phyloP scores from a whole-genome alignment of 164 flowering plant genomes.

The Nelumbo lutea region DNA sequence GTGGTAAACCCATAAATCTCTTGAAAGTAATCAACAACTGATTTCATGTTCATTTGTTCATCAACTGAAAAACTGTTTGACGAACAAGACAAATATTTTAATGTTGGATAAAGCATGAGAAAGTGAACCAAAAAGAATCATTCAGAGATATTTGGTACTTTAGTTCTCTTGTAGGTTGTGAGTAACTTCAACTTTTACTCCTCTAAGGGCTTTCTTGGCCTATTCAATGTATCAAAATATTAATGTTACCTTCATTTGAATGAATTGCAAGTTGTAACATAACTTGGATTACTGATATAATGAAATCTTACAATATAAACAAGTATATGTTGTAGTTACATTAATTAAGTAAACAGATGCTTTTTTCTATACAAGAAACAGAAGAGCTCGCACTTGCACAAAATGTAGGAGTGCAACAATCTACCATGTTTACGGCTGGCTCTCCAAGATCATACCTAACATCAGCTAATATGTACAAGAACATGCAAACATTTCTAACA shows the following conservation, averaged over 20 bases:
- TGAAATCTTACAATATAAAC: background rate
- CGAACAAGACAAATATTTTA: background rate
- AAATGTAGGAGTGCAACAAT: too few species aligned
- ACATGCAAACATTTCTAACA: too few species aligned
- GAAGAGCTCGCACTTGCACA: too few species aligned
- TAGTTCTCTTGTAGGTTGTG: slow-evolving; percentile 68
- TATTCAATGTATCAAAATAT: slow-evolving; percentile 9
- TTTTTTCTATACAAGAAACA: too few species aligned
- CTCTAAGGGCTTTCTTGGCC: slow-evolving; percentile 67
- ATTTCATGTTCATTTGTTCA: slow-evolving; percentile 57
- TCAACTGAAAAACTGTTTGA: slow-evolving; percentile 57
- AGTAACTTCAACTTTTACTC: slow-evolving; percentile 69
- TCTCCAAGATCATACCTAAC: too few species aligned
- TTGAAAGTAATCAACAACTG: slow-evolving; percentile 64
- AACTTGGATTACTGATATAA: background rate
- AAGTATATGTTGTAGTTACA: too few species aligned
- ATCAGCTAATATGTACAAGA: too few species aligned
- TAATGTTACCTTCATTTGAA: background rate
- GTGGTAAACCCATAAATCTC: slow-evolving; percentile 69
- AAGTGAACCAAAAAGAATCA: background rate
- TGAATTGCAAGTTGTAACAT: background rate
- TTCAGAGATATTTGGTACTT: slow-evolving; percentile 24
- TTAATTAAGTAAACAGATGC: too few species aligned
- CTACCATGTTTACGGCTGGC: too few species aligned
- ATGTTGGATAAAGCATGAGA: background rate